Evolutionary conservation across 352 stramenopile species (phyloP), one percentile per base, ranked within the genome.

Genomic region (Pythium sukuiense): DNA sequence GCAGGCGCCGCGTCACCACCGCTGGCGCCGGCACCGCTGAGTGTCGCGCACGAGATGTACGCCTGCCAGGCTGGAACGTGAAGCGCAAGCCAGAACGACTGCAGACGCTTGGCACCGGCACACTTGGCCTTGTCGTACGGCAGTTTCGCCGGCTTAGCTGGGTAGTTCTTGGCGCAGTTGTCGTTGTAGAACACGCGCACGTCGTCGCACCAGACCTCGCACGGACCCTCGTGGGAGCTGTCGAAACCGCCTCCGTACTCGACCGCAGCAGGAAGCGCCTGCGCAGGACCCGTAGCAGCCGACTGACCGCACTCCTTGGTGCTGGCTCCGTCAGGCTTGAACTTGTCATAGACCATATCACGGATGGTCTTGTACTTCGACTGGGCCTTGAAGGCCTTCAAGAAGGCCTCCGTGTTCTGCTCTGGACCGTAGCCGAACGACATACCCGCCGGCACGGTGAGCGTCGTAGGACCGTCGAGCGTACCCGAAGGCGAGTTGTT

Each of bases 81-180:
- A 3, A 83, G 52, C 6, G 75, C 68, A 11, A 83, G 45, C 76
- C 73, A 83, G 62, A 75, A 72, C 20, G 69, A 71, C 50, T 68
- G 73, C 33, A 83, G 65, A 67, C 76, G 75, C 29, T 68, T 80
- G 41, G 65, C 60, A 7, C 70, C 76, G 3, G 55, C 37, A 49
- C 76, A 87, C 65, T 85, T 81, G 55, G 63, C 41, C 45, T 67
- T 70, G 58, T 83, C 72, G 59, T 80, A 80, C 8, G 76, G 76
- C 11, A 87, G 73, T 46, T 70, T 66, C 13, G 73, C 76, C 2
- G 72, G 71, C 33, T 71, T 71, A 2, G 11, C 56, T 3, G 70
- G 57, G 59, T 79, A 80, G 72, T 85, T 71, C 0, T 65, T 46
- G 5, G 76, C 64, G 41, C 76, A 86, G 72, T 86, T 80, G 29